Base-by-base conservation (phyloP, 305 asterid species). In the Fraxinus floribunda region DNA sequence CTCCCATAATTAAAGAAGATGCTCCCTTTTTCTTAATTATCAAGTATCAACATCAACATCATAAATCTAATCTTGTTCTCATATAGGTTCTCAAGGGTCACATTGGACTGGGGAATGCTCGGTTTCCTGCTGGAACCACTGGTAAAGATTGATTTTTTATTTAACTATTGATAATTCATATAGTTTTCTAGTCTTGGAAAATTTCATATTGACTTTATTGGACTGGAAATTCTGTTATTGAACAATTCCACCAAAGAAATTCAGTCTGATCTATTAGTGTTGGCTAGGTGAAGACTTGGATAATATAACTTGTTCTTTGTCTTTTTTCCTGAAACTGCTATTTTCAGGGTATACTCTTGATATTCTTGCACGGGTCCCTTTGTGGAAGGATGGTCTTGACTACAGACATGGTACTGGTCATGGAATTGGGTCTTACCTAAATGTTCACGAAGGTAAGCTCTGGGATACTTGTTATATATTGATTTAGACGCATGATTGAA, bases 331-430 rank as follows among this genome's bases (percentile, higher is more conserved):
- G 80, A 68, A 44, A 49, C 79, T 84, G 76, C 83, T 85, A 41
- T 88, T 87, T 82, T 55, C 89, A 96, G 99, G 99, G 82, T 88
- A 93, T 84, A 71, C 90, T 79, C 94, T 96, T 81, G 99, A 96
- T 66, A 44, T 91, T 88, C 97, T 96, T 86, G 99, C 99, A 79
- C 92, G 98, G 76, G 26, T 90, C 81, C 96, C 96, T 22, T 85
- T 96, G 93, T 96, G 98, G 99, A 96, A 91, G 88, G 75, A 90
- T 86, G 98, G 99, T 78, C 99, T 96, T 85, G 99, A 96, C 87
- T 96, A 93, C 86, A 92, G 98, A 87, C 99, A 96, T 84, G 99
- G 99, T 68, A 93, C 99, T 80, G 99, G 99, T 82, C 99, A 96
- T 86, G 99, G 99, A 83, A 92, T 94, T 57, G 99, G 98, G 44